These are phyloP conservation scores for Rugosomyces carneus DNA, from an alignment of 1,284 basidiomycete species.

Conservation along the genomic window DNA sequence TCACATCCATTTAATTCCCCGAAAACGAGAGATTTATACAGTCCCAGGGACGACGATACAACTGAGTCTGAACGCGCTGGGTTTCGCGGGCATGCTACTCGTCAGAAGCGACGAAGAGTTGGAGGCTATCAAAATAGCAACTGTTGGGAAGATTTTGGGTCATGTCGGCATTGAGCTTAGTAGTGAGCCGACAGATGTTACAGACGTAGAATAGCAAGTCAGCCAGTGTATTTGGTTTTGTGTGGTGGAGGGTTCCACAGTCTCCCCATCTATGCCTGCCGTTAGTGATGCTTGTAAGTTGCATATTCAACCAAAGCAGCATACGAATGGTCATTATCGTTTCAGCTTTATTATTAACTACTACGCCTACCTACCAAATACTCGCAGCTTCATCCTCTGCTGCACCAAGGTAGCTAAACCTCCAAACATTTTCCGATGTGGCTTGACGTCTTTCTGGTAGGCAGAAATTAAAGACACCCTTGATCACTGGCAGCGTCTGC, in stretches of 20 bases:
- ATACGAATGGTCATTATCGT: neutral
- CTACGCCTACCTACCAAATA: conserved; percentile 6
- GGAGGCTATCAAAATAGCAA: conserved; percentile 56
- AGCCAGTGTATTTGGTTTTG: conserved; percentile 11
- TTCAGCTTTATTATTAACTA: conserved; percentile 4
- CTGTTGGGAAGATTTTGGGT: conserved; percentile 52
- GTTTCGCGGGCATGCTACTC: conserved; percentile 82
- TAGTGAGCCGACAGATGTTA: conserved; percentile 35
- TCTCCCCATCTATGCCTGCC: conserved; percentile 6
- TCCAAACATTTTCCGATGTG: neutral
- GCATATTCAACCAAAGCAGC: neutral
- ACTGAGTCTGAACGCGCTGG: conserved; percentile 76
- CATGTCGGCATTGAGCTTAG: conserved; percentile 45
- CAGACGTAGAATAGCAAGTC: conserved; percentile 22
- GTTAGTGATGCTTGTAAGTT: conserved; percentile 10
- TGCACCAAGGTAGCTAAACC: conserved; percentile 9
- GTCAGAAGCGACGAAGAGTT: conserved; percentile 76
- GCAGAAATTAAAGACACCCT: conserved; percentile 52
- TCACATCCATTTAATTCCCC: conserved; percentile 80
- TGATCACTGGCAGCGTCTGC: conserved; percentile 57
- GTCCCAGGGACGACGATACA: conserved; percentile 44
- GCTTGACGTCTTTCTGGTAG: conserved; percentile 23
- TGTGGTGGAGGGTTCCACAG: neutral
- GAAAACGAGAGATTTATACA: conserved; percentile 50
- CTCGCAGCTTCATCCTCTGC: conserved; percentile 10